A percentile compares a stretch with the other conserved stretches of the same genome.
phyloP scores from a whole-genome alignment of 768 basidiomycete genomes.

The Russula sp. region DNA sequence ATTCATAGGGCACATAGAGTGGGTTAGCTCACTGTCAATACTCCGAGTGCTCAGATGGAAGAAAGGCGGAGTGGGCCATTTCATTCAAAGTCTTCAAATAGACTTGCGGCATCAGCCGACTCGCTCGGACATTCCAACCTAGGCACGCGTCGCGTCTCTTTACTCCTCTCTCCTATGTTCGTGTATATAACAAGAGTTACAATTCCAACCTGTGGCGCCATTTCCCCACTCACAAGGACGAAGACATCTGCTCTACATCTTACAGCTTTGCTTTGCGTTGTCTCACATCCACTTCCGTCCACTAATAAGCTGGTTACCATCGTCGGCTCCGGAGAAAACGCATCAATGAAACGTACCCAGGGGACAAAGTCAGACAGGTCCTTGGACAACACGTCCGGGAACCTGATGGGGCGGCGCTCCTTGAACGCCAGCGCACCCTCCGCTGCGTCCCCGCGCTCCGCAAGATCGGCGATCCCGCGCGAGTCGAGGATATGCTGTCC shows the following conservation, averaged over 20 bases:
- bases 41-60: not conserved
- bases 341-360: slow-evolving; percentile 37
- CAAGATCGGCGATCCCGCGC: slow-evolving; percentile 37
- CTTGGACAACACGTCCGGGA: slow-evolving; percentile 38
- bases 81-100: not conserved
- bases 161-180: not conserved
- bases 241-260: not conserved
- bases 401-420: slow-evolving; percentile 39
- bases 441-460: slow-evolving; percentile 33
- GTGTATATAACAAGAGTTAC: not conserved
- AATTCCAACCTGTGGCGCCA: not conserved
- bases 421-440: slow-evolving; percentile 46
- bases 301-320: slow-evolving; percentile 25
- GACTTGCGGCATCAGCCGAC: not conserved
- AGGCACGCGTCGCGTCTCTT: too few species aligned
- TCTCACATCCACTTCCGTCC: slow-evolving; percentile 25
- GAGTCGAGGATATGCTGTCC: slow-evolving; percentile 51
- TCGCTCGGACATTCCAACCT: too few species aligned
- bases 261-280: slow-evolving; percentile 13
- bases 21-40: slow-evolving; percentile 10
- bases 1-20: not conserved
- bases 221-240: not conserved
- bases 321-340: not conserved
- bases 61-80: not conserved
- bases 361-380: slow-evolving; percentile 39